These are phyloP conservation scores for Epichloe aotearoae DNA, from an alignment of 2,329 filamentous ascomycete genomes.

Conservation along the genomic window DNA sequence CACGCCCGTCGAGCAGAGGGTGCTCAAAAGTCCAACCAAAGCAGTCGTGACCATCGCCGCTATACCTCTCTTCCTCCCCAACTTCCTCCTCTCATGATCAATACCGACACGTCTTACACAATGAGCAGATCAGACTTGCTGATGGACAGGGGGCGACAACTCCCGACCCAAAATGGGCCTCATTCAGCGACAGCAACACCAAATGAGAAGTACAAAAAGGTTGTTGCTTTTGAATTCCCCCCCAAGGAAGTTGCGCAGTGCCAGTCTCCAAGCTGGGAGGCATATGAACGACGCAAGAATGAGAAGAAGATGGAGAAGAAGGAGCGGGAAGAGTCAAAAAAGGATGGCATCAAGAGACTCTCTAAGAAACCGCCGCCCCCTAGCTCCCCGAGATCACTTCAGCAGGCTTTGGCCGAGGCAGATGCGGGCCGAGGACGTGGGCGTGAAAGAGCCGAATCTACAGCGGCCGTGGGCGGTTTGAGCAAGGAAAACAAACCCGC, in stretches of 20 bases:
- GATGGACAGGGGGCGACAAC: conserved; percentile 4
- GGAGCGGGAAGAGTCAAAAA: conserved; percentile 13
- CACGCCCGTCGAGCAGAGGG: conserved; percentile 7
- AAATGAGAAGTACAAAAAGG: conserved; percentile 15
- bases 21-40: conserved; percentile 2
- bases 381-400: conserved; percentile 8
- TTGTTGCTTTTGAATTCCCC: conserved; percentile 19
- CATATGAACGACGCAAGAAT: conserved; percentile 38
- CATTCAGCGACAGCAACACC: conserved; percentile 6
- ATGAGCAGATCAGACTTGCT: conserved; percentile 4
- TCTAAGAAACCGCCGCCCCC: conserved; percentile 23
- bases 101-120: conserved; percentile 4
- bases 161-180: not conserved
- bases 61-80: conserved; percentile 4
- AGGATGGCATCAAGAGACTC: conserved; percentile 13
- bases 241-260: conserved; percentile 25
- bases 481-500: conserved; percentile 11
- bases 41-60: not conserved
- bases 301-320: conserved; percentile 34
- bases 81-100: conserved; percentile 8
- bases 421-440: conserved; percentile 5
- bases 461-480: conserved; percentile 5
- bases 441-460: conserved; percentile 5
- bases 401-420: conserved; percentile 7
- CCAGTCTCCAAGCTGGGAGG: conserved; percentile 50